Evolutionary conservation across 1,284 basidiomycete genomes (phyloP), one percentile per base, ranked within the genome.

Genomic region (Chiua sp.): DNA sequence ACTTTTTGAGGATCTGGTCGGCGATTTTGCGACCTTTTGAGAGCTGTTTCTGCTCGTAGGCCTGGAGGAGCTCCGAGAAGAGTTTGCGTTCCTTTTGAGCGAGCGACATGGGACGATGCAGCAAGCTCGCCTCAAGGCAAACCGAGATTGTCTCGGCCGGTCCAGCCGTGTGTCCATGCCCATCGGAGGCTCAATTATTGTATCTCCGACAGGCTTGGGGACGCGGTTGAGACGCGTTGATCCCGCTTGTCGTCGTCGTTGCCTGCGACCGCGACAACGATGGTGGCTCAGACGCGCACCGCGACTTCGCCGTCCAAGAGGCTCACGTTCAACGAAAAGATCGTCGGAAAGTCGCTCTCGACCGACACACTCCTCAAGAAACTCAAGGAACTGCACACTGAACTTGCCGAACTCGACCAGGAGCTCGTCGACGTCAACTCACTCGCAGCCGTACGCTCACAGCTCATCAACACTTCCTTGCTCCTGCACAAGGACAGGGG

Each of bases 1-100:
- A 88, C 81, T 97, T 98, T 80, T 95, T 97, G 74, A 99, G 87
- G 72, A 99, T 96, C 68, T 89, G 85, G 77, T 99, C 96, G 2
- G 95, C 94, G 12, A 92, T 88, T 78, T 98, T 98, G 68, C 94
- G 82, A 44, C 91, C 96, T 70, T 94, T 93, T 72, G 94, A 92
- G 76, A 96, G 89, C 74, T 95, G 91, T 71, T 93, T 89, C 28
- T 88, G 85, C 78, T 99, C 97, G 77, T 99, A 99, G 46, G 91
- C 81, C 35, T 88, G 87, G n/a, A 99, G 81, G 49, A 98, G 80
- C 69, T 96, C 92, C 67, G 91, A 90, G 85, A 98, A 98, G 47
- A 96, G 84, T 33, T 86, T 80, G 23, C 87, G 86, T 79, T 98
- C 95, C 77, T 96, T 97, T 35, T 88, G 85, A 2, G 94, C 85